Percentiles rank a stretch among this genome's conserved stretches.
phyloP scores from a whole-genome alignment of 371 early-diverging fungal genomes.

The Coemansia sp. region DNA sequence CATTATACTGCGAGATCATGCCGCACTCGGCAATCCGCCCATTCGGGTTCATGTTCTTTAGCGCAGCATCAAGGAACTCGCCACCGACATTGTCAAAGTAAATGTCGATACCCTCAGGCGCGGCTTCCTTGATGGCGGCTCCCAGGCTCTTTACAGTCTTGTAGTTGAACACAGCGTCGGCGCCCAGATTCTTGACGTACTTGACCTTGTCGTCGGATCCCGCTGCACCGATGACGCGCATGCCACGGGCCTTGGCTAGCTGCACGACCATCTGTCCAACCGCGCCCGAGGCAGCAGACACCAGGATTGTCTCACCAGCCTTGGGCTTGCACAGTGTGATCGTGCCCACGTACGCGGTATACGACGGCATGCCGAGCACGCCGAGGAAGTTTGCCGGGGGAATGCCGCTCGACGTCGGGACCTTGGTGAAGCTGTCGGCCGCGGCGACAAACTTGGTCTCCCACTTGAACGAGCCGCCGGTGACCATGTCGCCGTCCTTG shows the following conservation, averaged over 20 bases:
- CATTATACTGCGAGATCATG: slow-evolving; percentile 73
- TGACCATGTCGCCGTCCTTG: slow-evolving; percentile 52
- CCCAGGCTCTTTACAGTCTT: slow-evolving; percentile 63
- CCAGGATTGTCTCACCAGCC: slow-evolving; percentile 68
- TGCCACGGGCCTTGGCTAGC: slow-evolving; percentile 68
- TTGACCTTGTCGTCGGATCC: slow-evolving; percentile 78
- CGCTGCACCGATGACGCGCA: slow-evolving; percentile 77
- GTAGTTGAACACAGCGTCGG: slow-evolving; percentile 84
- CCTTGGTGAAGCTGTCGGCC: slow-evolving; percentile 19
- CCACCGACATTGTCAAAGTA: slow-evolving; percentile 72
- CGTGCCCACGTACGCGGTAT: slow-evolving; percentile 70
- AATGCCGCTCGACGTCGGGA: not conserved
- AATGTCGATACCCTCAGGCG: slow-evolving; percentile 68
- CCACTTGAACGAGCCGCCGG: slow-evolving; percentile 38
- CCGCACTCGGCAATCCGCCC: slow-evolving; percentile 70
- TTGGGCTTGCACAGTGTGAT: slow-evolving; percentile 57
- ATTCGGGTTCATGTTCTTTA: slow-evolving; percentile 49
- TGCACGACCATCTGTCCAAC: slow-evolving; percentile 72
- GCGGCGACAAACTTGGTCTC: slow-evolving; percentile 37
- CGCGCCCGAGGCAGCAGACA: slow-evolving; percentile 63
- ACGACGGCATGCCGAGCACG: slow-evolving; percentile 58
- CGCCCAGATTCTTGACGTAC: slow-evolving; percentile 57
- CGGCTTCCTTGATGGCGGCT: slow-evolving; percentile 29
- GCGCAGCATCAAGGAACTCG: slow-evolving; percentile 67
- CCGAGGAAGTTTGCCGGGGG: slow-evolving; percentile 44